These are phyloP conservation scores for Candida stauntonica DNA, from an alignment of 805 yeast genomes.

Conservation along the genomic window DNA sequence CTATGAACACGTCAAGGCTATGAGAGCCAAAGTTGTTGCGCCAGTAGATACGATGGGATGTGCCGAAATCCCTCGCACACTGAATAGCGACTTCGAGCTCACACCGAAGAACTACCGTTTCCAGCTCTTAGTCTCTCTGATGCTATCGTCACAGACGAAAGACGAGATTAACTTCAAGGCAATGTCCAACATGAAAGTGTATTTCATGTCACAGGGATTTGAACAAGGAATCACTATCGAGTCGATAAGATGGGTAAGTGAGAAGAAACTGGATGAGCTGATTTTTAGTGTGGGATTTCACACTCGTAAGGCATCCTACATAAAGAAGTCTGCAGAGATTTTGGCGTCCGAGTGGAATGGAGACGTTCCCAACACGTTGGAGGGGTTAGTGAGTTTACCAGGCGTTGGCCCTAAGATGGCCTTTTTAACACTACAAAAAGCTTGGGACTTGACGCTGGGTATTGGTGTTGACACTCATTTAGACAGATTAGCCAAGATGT, in stretches of 20 bases:
- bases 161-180: slow-evolving; percentile 81
- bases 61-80: slow-evolving; percentile 47
- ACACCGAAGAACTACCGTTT: slow-evolving; percentile 46
- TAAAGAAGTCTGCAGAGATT: slow-evolving; percentile 56
- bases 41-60: slow-evolving; percentile 93
- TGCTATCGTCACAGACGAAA: slow-evolving; percentile 89
- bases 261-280: slow-evolving; percentile 53
- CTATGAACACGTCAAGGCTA: slow-evolving; percentile 54
- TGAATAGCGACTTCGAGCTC: slow-evolving; percentile 27
- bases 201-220: slow-evolving; percentile 39
- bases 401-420: slow-evolving; percentile 99
- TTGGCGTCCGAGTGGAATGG: slow-evolving; percentile 46
- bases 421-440: slow-evolving; percentile 69
- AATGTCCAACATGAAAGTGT: slow-evolving; percentile 53
- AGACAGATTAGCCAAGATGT: slow-evolving; percentile 72
- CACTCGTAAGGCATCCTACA: slow-evolving; percentile 66
- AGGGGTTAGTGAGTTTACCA: slow-evolving; percentile 64
- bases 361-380: slow-evolving; percentile 71
- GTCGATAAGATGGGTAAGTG: slow-evolving; percentile 47
- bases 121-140: slow-evolving; percentile 72
- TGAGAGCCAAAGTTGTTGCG: slow-evolving; percentile 64
- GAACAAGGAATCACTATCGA: slow-evolving; percentile 53
- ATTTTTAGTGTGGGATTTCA: slow-evolving; percentile 89
- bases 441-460: slow-evolving; percentile 74
- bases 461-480: slow-evolving; percentile 96